phyloP scores from a whole-genome alignment of 805 yeast genomes.

The Starmerella khaoyaiensis region DNA sequence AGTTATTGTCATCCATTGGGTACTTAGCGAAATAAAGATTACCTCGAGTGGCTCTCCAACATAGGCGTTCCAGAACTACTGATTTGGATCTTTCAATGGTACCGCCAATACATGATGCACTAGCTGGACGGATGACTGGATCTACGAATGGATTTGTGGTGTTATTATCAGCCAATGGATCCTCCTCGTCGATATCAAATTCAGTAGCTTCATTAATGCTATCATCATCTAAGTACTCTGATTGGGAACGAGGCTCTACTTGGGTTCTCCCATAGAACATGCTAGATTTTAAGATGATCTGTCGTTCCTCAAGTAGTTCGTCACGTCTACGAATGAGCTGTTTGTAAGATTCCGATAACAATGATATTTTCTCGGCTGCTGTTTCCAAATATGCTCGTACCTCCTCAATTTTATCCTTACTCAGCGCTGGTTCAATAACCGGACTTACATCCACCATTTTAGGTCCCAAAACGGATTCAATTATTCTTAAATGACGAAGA shows the following conservation, averaged over 20 bases:
- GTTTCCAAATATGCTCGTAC: slow-evolving; percentile 46
- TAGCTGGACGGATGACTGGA: background rate
- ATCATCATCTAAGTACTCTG: slow-evolving; percentile 10
- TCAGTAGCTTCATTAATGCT: slow-evolving; percentile 5
- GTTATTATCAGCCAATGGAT: slow-evolving; percentile 4
- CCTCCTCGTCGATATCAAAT: slow-evolving; percentile 19
- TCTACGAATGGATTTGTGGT: background rate
- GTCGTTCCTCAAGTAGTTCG: slow-evolving; percentile 57
- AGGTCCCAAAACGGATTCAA: background rate
- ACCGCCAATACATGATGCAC: slow-evolving; percentile 52
- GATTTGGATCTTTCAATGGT: slow-evolving; percentile 63
- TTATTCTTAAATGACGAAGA: slow-evolving; percentile 29
- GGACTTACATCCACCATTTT: slow-evolving; percentile 2
- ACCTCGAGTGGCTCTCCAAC: slow-evolving; percentile 91
- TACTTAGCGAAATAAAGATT: slow-evolving; percentile 66
- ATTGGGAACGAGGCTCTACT: no score
- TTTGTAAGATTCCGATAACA: slow-evolving; percentile 54
- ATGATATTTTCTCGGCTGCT: slow-evolving; percentile 58
- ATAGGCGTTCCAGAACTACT: slow-evolving; percentile 58
- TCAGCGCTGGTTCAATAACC: slow-evolving; percentile 15
- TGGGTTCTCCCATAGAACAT: slow-evolving; percentile 28
- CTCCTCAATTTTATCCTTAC: slow-evolving; percentile 56
- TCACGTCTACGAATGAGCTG: slow-evolving; percentile 48
- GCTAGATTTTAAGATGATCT: slow-evolving; percentile 40
- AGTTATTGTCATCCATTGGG: slow-evolving; percentile 46